Evolutionary conservation across 2,329 filamentous ascomycete species (phyloP), one percentile per base, ranked within the genome.

Genomic region (Tolypocladium album): DNA sequence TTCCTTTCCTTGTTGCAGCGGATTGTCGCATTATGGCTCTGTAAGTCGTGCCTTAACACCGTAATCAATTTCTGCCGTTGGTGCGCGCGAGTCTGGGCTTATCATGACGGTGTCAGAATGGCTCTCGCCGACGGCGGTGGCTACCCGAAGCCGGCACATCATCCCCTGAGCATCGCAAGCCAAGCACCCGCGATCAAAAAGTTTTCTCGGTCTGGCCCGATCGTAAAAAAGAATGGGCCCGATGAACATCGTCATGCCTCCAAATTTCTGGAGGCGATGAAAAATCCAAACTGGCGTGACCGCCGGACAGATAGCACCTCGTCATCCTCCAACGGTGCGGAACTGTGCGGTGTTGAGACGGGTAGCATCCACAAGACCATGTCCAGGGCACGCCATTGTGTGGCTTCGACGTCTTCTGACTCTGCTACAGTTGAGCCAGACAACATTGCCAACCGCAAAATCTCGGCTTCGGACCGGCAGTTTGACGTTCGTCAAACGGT

Each of bases 261-360:
- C 34, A 71, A 67, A 50, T 67, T 69, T 45, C 57, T 61, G 9
- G 68, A 72, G 61, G 72, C 72, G 31, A 69, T 74, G 68, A 71
- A 67, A 31, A 72, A 74, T 36, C 71, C 71, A 17, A 66, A 74
- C 56, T 74, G 72, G 72, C 69, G 72, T 39, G 64, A 62, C 36
- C 70, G 71, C 39, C 61, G 63, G 12, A 62, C 64, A 11, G 59
- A 62, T 3, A 59, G 56, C 22, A 60, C 52, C 11, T 58, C 56
- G 11, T 57, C 57, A 12, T 47, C 57, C 17, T 47, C 56, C 9
- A 50, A 38, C 12, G 27, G 38, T 20, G n/a, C 22, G 4, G 50
- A 57, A 13, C 24, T 47, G 3, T 15, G 12, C 7, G n/a, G 52
- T 43, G 4, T 40, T 3, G 58, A 59, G n/a, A 34, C 50, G 13